phyloP scores from a whole-genome alignment of 2,329 filamentous ascomycete species.

The Escovopsis sp. region DNA sequence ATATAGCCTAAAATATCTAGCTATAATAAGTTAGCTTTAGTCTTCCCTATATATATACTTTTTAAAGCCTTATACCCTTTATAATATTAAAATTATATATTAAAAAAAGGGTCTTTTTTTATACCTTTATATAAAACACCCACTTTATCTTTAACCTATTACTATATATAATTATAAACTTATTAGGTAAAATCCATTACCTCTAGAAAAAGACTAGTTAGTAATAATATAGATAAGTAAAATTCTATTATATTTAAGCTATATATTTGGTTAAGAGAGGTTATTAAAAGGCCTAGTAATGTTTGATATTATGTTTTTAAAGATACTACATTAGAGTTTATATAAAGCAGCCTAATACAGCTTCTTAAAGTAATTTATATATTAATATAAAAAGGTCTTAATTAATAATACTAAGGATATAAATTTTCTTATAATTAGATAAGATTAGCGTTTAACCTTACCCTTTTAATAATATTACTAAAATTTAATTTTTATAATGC shows the following conservation, averaged over 20 bases:
- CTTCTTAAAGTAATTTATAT: conserved; percentile 1
- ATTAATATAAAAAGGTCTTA: conserved; percentile 4
- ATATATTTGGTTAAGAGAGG: conserved; percentile 1
- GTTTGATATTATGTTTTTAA: conserved; percentile 3
- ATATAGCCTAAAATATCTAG: conserved; percentile 4
- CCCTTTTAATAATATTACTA: not conserved
- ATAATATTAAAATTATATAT: not conserved
- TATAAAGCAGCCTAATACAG: conserved; percentile 1
- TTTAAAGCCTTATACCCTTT: conserved; percentile 1
- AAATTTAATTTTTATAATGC: not conserved
- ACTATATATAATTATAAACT: conserved; percentile 1
- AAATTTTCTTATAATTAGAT: conserved; percentile 1
- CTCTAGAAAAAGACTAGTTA: not conserved
- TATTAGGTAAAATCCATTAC: conserved; percentile 2
- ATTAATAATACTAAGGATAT: conserved; percentile 3
- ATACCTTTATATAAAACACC: conserved; percentile 1
- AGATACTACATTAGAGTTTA: conserved; percentile 4
- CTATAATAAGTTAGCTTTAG: conserved; percentile 3
- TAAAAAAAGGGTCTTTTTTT: not conserved
- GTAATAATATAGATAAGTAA: not conserved
- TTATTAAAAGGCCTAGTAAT: not conserved
- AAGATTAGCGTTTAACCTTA: conserved; percentile 1
- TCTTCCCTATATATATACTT: not conserved
- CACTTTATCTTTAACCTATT: not conserved
- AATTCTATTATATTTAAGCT: conserved; percentile 1